These are phyloP conservation scores for Ricinus communis DNA, from an alignment of 345 rosid genomes.

Conservation along the genomic window DNA sequence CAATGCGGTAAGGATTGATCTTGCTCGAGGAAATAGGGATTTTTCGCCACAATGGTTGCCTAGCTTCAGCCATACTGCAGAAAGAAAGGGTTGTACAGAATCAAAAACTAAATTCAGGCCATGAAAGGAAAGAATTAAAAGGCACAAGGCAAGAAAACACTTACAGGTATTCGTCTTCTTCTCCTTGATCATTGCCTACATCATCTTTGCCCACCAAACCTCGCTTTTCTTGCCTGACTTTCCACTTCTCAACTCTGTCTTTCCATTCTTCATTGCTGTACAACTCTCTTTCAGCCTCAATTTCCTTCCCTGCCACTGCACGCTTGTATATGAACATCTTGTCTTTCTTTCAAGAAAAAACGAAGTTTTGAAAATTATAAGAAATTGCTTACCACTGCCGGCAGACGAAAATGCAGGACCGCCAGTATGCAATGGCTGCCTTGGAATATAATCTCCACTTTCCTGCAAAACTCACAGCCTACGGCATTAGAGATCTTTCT, in stretches of 20 bases:
- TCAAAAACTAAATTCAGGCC: not conserved
- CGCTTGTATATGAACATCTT: too few species aligned
- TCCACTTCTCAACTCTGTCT: slow-evolving; percentile 93
- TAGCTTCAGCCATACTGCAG: slow-evolving; percentile 88
- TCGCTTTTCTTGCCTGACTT: slow-evolving; percentile 84
- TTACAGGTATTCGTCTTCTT: slow-evolving; percentile 83
- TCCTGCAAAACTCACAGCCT: slow-evolving; percentile 47
- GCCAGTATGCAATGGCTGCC: slow-evolving; percentile 43
- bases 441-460: slow-evolving; percentile 54
- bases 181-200: slow-evolving; percentile 57
- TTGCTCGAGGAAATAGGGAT: slow-evolving; percentile 82
- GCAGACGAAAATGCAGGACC: slow-evolving; percentile 66
- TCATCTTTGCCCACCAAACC: slow-evolving; percentile 67
- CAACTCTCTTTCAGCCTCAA: slow-evolving; percentile 72
- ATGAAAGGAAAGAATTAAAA: not conserved
- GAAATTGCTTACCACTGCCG: slow-evolving; percentile 62
- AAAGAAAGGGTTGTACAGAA: not conserved
- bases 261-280: slow-evolving; percentile 83
- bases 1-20: slow-evolving; percentile 92
- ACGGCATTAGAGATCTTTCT: not conserved
- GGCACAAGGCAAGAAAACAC: not conserved
- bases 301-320: slow-evolving; percentile 62
- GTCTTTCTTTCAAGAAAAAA: too few species aligned
- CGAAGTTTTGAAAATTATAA: not conserved
- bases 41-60: slow-evolving; percentile 94